Evolutionary conservation across 148 eudicot genomes (phyloP).

Genomic region (Heliosperma pusillum): DNA sequence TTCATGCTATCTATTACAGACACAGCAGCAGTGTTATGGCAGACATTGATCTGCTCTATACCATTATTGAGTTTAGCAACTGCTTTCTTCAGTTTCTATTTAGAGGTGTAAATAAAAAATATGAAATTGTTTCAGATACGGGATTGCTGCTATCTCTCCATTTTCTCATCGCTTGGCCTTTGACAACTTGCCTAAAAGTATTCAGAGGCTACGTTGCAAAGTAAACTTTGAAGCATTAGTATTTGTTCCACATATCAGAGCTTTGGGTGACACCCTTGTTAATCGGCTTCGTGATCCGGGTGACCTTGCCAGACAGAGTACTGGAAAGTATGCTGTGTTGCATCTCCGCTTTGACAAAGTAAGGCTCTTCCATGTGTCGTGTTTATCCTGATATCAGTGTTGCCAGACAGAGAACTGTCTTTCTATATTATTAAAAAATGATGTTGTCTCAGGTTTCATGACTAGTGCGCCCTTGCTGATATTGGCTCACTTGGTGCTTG

Average conservation of each 20-base stretch:
- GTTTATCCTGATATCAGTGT: neutral
- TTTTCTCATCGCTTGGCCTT: constrained; percentile 96
- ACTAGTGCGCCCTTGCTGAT: neutral
- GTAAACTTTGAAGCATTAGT: constrained; percentile 85
- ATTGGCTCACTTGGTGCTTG: neutral
- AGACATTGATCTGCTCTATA: neutral
- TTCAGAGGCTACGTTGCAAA: constrained; percentile 81
- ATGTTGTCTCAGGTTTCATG: neutral
- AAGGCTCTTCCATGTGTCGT: constrained; percentile 22
- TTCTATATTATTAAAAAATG: neutral
- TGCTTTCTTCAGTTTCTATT: neutral
- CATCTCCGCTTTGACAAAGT: constrained; percentile 99
- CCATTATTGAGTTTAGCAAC: neutral
- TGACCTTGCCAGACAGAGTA: constrained; percentile 35
- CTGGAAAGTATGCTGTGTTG: constrained; percentile 75
- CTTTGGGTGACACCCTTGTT: constrained; percentile 69
- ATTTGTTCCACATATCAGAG: constrained; percentile 78
- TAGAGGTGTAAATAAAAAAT: neutral
- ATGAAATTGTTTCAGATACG: constrained; percentile 51
- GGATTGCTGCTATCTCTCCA: constrained; percentile 91
- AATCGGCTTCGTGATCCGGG: constrained; percentile 53
- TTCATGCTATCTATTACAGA: neutral
- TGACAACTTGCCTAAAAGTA: constrained; percentile 66
- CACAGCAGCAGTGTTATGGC: neutral
- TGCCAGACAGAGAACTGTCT: neutral